phyloP scores from a whole-genome alignment of 1,139 yeast species.

The Hansenula sp. region DNA sequence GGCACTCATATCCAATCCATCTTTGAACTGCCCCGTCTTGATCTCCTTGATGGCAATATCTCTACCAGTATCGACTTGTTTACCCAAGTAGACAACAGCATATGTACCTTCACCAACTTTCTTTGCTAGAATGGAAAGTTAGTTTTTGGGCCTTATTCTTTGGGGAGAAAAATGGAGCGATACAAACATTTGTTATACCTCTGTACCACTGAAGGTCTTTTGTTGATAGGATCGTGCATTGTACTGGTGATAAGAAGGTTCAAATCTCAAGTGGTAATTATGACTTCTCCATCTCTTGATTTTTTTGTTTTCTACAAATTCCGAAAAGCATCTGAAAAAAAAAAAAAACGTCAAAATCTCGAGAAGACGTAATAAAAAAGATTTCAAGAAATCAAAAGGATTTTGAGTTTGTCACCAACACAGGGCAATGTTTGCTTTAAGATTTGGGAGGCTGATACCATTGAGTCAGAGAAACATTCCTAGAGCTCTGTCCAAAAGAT shows the following conservation, averaged over 20 bases:
- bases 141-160: too few species aligned
- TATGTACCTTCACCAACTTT: constrained; percentile 99
- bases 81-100: constrained; percentile 92
- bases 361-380: not conserved
- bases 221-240: not conserved
- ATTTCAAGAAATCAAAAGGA: too few species aligned
- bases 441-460: not conserved
- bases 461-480: not conserved
- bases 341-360: not conserved
- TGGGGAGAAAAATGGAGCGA: too few species aligned
- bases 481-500: constrained; percentile 1
- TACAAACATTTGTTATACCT: constrained; percentile 4
- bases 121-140: constrained; percentile 25
- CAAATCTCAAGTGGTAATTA: not conserved
- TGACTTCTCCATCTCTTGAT: not conserved
- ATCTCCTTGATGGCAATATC: constrained; percentile 91
- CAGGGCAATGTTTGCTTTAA: not conserved
- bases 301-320: not conserved
- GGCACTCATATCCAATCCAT: constrained; percentile 97
- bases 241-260: not conserved
- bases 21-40: constrained; percentile 91
- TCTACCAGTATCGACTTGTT: constrained; percentile 51
- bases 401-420: too few species aligned
- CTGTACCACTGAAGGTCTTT: constrained; percentile 1
- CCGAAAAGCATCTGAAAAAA: not conserved